Evolutionary conservation across 2,329 filamentous ascomycete species (phyloP).

Genomic region (Grosmannia penicillata): DNA sequence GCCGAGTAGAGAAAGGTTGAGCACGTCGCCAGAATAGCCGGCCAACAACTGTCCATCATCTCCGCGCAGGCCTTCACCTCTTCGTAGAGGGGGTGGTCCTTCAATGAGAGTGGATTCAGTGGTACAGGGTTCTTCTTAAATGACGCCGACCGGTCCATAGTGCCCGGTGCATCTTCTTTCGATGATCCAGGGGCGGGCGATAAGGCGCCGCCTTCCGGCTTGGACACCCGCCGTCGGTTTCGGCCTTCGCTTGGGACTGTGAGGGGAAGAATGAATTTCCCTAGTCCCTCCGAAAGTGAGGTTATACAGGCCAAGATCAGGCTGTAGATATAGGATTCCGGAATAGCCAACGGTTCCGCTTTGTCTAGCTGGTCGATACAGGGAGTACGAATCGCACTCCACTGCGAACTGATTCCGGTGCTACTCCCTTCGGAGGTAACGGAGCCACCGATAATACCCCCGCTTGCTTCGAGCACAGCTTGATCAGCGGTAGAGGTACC

Average conservation of each 20-base stretch:
- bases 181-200: constrained; percentile 23
- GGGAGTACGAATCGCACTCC: constrained; percentile 75
- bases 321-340: constrained; percentile 89
- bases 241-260: constrained; percentile 63
- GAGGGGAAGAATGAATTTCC: constrained; percentile 82
- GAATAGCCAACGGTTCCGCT: constrained; percentile 63
- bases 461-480: constrained; percentile 77
- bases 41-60: constrained; percentile 89
- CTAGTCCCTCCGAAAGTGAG: constrained; percentile 78
- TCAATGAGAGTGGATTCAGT: constrained; percentile 66
- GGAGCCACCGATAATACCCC: constrained; percentile 70
- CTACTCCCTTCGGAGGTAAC: constrained; percentile 51
- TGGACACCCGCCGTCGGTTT: constrained; percentile 32
- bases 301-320: constrained; percentile 80
- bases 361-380: constrained; percentile 95
- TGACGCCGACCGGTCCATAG: constrained; percentile 46
- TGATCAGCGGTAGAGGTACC: constrained; percentile 55
- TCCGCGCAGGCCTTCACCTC: constrained; percentile 65
- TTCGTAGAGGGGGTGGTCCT: constrained; percentile 53
- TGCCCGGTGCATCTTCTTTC: constrained; percentile 11
- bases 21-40: constrained; percentile 82
- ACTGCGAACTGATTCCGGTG: constrained; percentile 75
- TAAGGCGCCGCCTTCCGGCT: constrained; percentile 27
- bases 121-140: constrained; percentile 65
- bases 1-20: constrained; percentile 91